Evolutionary conservation across 495 filamentous ascomycete species (phyloP).

Genomic region (Usnea hakonensis): DNA sequence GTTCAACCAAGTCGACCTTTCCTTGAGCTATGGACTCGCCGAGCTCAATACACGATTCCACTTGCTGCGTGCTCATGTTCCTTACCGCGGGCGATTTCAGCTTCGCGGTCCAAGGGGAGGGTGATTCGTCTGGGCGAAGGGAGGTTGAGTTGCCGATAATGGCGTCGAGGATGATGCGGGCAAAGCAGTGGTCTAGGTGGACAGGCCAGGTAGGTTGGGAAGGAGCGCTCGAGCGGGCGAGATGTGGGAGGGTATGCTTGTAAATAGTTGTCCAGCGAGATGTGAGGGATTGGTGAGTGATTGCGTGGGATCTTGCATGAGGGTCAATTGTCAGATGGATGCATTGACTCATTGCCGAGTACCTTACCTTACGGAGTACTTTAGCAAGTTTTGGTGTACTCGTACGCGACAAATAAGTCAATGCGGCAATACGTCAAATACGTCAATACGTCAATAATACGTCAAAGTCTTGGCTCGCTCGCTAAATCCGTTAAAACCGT

Average conservation of each 20-base stretch:
- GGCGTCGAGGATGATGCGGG: conserved; percentile 33
- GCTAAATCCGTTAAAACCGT: no score
- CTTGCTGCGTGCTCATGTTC: conserved; percentile 28
- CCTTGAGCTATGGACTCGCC: conserved; percentile 28
- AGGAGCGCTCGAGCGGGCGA: conserved; percentile 13
- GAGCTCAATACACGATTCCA: conserved; percentile 24
- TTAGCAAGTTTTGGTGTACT: no score
- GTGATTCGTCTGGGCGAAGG: not conserved
- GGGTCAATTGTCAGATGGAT: not conserved
- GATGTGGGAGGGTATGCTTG: conserved; percentile 16
- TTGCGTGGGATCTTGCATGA: not conserved
- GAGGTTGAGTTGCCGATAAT: conserved; percentile 24
- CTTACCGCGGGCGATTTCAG: conserved; percentile 19
- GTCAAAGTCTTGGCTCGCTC: no score
- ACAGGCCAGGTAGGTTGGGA: conserved; percentile 31
- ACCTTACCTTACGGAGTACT: no score
- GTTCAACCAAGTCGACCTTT: conserved; percentile 20
- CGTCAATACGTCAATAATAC: no score
- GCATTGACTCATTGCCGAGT: no score
- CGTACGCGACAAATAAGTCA: no score
- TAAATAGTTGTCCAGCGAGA: conserved; percentile 14
- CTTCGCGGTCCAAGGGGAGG: conserved; percentile 13
- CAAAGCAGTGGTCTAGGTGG: conserved; percentile 34
- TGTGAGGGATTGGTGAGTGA: not conserved
- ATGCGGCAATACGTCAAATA: no score